phyloP scores from a whole-genome alignment of 768 basidiomycete genomes.

The Tulasnella sp. region DNA sequence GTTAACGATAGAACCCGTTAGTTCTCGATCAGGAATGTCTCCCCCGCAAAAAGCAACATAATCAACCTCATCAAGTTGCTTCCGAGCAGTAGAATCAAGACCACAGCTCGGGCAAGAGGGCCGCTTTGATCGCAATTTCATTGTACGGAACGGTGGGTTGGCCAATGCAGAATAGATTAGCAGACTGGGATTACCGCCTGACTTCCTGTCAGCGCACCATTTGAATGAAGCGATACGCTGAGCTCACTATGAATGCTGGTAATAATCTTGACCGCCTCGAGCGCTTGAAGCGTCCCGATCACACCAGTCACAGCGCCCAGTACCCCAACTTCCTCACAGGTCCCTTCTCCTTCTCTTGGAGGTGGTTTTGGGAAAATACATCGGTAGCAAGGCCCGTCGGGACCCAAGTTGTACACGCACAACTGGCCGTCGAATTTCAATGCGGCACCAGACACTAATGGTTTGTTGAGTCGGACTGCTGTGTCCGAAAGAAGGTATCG shows the following conservation, averaged over 20 bases:
- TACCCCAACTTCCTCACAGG: slow-evolving; percentile 82
- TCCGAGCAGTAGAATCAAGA: slow-evolving; percentile 32
- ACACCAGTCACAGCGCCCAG: slow-evolving; percentile 80
- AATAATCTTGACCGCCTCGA: slow-evolving; percentile 75
- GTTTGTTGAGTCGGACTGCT: slow-evolving; percentile 58
- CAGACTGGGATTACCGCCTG: slow-evolving; percentile 37
- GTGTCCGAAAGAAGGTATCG: slow-evolving; percentile 88
- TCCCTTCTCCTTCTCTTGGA: slow-evolving; percentile 46
- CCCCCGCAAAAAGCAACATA: slow-evolving; percentile 86
- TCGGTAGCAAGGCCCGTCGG: slow-evolving; percentile 76
- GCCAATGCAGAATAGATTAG: slow-evolving; percentile 64
- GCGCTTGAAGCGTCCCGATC: slow-evolving; percentile 80
- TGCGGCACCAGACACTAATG: slow-evolving; percentile 88
- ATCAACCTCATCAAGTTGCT: slow-evolving; percentile 42
- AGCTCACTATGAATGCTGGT: slow-evolving; percentile 48
- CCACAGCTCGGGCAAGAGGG: slow-evolving; percentile 69
- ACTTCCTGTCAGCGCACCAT: background rate
- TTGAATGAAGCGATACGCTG: background rate
- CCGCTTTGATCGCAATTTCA: slow-evolving; percentile 67
- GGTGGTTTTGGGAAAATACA: slow-evolving; percentile 84
- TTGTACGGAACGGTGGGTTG: slow-evolving; percentile 58
- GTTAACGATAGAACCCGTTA: slow-evolving; percentile 36
- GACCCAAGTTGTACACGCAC: slow-evolving; percentile 51
- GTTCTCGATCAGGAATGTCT: slow-evolving; percentile 50
- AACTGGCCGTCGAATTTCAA: slow-evolving; percentile 75